Percentiles rank a stretch among this genome's conserved stretches.
These are phyloP conservation scores for Pyrenula massariospora DNA, from an alignment of 495 filamentous ascomycete genomes.

Conservation along the genomic window DNA sequence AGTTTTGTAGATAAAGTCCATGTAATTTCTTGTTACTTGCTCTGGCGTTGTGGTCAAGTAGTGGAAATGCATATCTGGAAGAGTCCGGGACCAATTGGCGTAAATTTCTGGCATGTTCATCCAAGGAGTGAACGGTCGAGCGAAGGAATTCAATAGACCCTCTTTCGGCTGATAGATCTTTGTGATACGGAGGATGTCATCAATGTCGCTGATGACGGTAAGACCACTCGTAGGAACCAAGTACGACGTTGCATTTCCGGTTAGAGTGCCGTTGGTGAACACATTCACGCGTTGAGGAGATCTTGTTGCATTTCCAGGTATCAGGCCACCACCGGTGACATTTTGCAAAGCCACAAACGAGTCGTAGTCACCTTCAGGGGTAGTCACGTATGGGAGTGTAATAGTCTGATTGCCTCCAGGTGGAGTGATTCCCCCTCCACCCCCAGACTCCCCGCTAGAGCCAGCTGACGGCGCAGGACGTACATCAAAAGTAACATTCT, in stretches of 20 bases:
- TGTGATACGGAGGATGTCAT: slow-evolving; percentile 72
- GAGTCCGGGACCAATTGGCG: slow-evolving; percentile 47
- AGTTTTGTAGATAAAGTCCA: slow-evolving; percentile 66
- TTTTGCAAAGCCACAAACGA: slow-evolving; percentile 47
- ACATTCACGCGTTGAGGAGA: slow-evolving; percentile 54
- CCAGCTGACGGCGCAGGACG: slow-evolving; percentile 38
- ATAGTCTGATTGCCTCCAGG: slow-evolving; percentile 44
- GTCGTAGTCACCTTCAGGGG: slow-evolving; percentile 57
- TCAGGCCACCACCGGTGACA: slow-evolving; percentile 35
- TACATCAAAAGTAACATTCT: slow-evolving; percentile 52
- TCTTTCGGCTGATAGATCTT: slow-evolving; percentile 67
- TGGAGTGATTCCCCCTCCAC: slow-evolving; percentile 38
- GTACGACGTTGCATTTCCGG: slow-evolving; percentile 66
- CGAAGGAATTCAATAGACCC: slow-evolving; percentile 68
- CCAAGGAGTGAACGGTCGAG: slow-evolving; percentile 57
- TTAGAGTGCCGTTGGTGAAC: slow-evolving; percentile 46
- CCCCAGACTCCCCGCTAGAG: slow-evolving; percentile 35
- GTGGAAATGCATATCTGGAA: slow-evolving; percentile 64
- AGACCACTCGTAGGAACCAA: slow-evolving; percentile 56
- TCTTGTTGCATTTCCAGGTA: slow-evolving; percentile 47
- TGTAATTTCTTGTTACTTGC: slow-evolving; percentile 65
- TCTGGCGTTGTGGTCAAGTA: slow-evolving; percentile 78
- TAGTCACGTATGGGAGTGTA: slow-evolving; percentile 44
- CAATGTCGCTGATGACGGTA: slow-evolving; percentile 64
- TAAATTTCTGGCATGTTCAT: slow-evolving; percentile 62